Evolutionary conservation across 441 rosid species (phyloP).

Genomic region (Gossypium trilobum): DNA sequence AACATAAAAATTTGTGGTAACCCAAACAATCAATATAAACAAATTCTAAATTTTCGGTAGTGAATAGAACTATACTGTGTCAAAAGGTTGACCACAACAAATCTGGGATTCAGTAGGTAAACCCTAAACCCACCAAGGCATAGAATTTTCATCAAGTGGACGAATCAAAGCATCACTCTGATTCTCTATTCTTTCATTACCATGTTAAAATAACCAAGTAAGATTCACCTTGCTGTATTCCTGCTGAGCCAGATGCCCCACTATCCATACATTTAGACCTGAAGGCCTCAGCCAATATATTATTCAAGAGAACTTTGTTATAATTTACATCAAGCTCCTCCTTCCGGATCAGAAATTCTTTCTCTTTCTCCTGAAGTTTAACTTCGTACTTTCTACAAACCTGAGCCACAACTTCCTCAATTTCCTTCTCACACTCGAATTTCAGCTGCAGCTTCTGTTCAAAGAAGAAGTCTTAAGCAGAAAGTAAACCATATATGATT

Average conservation of each 20-base stretch:
- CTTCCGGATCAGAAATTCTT: conserved; percentile 31
- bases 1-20: too few relatives aligned
- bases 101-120: not conserved
- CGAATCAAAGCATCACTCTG: not conserved
- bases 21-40: too few relatives aligned
- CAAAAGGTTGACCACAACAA: not conserved
- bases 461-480: conserved; percentile 15
- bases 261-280: conserved; percentile 47
- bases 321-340: conserved; percentile 35
- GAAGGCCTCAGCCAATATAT: conserved; percentile 65
- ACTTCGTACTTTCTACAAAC: conserved; percentile 46
- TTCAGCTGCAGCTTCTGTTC: conserved; percentile 44
- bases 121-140: not conserved
- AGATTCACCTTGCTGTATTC: conserved; percentile 39
- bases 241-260: conserved; percentile 23
- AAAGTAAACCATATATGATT: conserved; percentile 17
- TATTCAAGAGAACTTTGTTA: conserved; percentile 43
- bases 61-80: not conserved
- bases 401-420: conserved; percentile 46
- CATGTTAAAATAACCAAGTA: not conserved
- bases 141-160: not conserved
- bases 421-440: conserved; percentile 54
- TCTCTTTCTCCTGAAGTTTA: conserved; percentile 42
- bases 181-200: not conserved
- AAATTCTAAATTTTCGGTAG: not conserved